These are phyloP conservation scores for Elaeis guineensis DNA, from an alignment of 176 grass and related monocot species.

Conservation along the genomic window DNA sequence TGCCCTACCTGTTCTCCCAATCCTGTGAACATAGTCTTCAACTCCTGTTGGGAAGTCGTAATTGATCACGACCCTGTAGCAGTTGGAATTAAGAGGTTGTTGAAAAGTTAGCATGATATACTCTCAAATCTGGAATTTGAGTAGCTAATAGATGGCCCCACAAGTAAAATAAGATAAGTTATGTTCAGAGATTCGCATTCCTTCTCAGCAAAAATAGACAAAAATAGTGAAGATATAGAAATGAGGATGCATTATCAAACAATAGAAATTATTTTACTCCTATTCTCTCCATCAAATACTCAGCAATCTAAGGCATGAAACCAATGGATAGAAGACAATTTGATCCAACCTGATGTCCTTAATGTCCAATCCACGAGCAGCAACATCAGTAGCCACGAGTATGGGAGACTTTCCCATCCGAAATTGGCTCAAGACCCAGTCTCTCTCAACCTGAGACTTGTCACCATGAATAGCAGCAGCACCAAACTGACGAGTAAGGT, in stretches of 20 bases:
- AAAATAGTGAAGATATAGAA: no score
- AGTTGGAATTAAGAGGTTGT: no score
- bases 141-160: no score
- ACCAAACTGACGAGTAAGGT: constrained; percentile 44
- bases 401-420: constrained; percentile 56
- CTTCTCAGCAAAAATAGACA: no score
- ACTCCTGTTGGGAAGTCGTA: constrained; percentile 80
- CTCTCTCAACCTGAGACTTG: constrained; percentile 88
- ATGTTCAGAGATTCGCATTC: no score
- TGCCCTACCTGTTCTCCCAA: constrained; percentile 90
- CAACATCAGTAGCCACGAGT: constrained; percentile 94
- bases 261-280: constrained; percentile 4
- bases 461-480: constrained; percentile 92
- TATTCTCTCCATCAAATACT: constrained; percentile 9
- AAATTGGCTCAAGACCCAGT: constrained; percentile 79
- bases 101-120: no score
- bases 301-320: constrained; percentile 5
- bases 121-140: no score
- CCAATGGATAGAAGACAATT: no score
- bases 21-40: constrained; percentile 95
- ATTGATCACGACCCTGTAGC: constrained; percentile 50
- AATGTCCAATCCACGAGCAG: constrained; percentile 77
- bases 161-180: no score
- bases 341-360: constrained; percentile 69
- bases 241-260: background rate